These are phyloP conservation scores for Scheffersomyces lignicola DNA, from an alignment of 1,139 yeast species.

Conservation along the genomic window DNA sequence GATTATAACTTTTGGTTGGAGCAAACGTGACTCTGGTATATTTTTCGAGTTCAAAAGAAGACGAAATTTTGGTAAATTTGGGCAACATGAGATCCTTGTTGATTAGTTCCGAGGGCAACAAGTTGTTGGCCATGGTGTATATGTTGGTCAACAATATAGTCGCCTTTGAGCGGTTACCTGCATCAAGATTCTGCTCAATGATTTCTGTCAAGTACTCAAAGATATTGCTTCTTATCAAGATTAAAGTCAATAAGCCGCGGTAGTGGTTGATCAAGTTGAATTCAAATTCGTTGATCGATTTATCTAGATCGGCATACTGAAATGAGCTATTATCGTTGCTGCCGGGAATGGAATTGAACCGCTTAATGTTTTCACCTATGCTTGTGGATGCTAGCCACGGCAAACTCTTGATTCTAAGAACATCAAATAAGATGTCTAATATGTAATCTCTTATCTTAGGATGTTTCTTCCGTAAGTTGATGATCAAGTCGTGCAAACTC, in stretches of 20 bases:
- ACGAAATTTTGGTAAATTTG: constrained; percentile 16
- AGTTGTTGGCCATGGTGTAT: constrained; percentile 50
- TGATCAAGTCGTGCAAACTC: constrained; percentile 58
- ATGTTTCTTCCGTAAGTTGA: constrained; percentile 61
- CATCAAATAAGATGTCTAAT: constrained; percentile 70
- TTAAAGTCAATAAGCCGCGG: constrained; percentile 55
- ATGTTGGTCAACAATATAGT: constrained; percentile 65
- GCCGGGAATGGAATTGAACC: constrained; percentile 8
- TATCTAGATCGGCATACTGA: constrained; percentile 7
- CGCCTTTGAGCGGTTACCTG: constrained; percentile 56
- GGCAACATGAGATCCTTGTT: constrained; percentile 16
- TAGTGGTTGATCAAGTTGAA: constrained; percentile 52
- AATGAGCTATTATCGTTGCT: constrained; percentile 8
- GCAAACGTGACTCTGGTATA: constrained; percentile 24
- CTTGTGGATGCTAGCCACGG: constrained; percentile 52
- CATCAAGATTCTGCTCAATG: constrained; percentile 48
- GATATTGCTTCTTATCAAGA: constrained; percentile 59
- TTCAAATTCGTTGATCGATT: constrained; percentile 14
- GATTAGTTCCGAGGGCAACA: constrained; percentile 47
- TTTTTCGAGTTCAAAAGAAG: constrained; percentile 12
- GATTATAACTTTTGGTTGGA: constrained; percentile 17
- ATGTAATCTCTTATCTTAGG: constrained; percentile 58
- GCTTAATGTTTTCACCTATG: constrained; percentile 32
- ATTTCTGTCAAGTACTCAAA: constrained; percentile 48
- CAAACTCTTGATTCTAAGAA: constrained; percentile 59